phyloP scores from a whole-genome alignment of 768 basidiomycete genomes.

The Mycena filopes region DNA sequence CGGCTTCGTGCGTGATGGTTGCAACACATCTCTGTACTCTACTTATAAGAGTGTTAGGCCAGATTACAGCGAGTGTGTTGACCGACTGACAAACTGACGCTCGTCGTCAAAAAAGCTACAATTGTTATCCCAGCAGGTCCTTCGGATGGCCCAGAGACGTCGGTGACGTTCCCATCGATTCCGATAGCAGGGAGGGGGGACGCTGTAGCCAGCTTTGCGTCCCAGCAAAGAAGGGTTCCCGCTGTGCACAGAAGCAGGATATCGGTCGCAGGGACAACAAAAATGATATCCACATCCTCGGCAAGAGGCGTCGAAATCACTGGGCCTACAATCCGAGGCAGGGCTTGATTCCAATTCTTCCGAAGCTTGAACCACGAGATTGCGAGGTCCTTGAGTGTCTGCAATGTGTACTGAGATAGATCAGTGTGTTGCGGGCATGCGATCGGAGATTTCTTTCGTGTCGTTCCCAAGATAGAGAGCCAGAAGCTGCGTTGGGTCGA shows the following conservation, averaged over 20 bases:
- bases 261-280: constrained; percentile 21
- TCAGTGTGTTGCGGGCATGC: constrained; percentile 14
- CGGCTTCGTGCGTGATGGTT: constrained; percentile 17
- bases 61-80: neutral
- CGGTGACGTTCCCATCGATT: constrained; percentile 8
- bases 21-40: constrained; percentile 11
- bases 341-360: constrained; percentile 16
- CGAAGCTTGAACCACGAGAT: constrained; percentile 18
- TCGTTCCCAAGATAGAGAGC: constrained; percentile 9
- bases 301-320: neutral
- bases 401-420: constrained; percentile 17
- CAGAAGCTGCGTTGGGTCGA: too few relatives aligned
- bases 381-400: constrained; percentile 13
- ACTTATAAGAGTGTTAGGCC: constrained; percentile 3
- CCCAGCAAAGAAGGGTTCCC: constrained; percentile 17
- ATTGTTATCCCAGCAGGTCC: neutral
- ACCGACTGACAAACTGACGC: neutral
- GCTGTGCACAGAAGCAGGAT: constrained; percentile 19
- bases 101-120: constrained; percentile 1
- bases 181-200: constrained; percentile 7
- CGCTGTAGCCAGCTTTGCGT: neutral
- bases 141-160: constrained; percentile 12
- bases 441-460: constrained; percentile 12
- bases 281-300: constrained; percentile 10
- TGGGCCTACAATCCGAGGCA: constrained; percentile 10